Conservation (phyloP, 2,329 filamentous ascomycete genomes). For the Scedosporium boydii region DNA sequence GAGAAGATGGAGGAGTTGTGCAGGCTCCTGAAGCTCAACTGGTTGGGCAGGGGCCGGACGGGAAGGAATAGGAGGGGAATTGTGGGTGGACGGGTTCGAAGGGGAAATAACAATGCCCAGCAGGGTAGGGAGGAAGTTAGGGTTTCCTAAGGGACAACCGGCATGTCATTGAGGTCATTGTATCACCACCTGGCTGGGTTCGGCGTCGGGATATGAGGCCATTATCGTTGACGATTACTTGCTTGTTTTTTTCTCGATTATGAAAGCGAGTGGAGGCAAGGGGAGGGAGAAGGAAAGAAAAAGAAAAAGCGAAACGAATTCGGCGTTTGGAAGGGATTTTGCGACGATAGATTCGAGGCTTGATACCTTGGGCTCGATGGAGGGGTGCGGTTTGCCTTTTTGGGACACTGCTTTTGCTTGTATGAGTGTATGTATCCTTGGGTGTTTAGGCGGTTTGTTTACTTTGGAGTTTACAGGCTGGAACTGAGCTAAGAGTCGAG, state of each 20-base stretch:
- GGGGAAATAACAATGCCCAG: conserved; percentile 16
- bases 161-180: background rate
- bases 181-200: background rate
- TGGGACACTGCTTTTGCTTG: too few relatives aligned
- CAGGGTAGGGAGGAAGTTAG: conserved; percentile 30
- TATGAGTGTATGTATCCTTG: too few relatives aligned
- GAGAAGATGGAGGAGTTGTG: conserved; percentile 74
- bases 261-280: too few relatives aligned
- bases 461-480: too few relatives aligned
- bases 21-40: conserved; percentile 88
- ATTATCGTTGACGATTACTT: background rate
- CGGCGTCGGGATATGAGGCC: background rate
- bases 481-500: too few relatives aligned
- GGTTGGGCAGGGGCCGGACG: conserved; percentile 83
- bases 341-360: too few relatives aligned
- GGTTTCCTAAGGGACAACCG: conserved; percentile 19
- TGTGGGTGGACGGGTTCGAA: conserved; percentile 56
- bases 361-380: too few relatives aligned
- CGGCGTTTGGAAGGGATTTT: background rate
- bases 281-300: too few relatives aligned
- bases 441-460: too few relatives aligned
- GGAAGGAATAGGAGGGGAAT: conserved; percentile 84
- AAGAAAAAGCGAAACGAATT: background rate
- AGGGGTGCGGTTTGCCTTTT: too few relatives aligned
- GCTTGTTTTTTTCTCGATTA: background rate